These are phyloP conservation scores for Wolfiporia cocos DNA, from an alignment of 1,284 basidiomycete genomes.

Conservation along the genomic window DNA sequence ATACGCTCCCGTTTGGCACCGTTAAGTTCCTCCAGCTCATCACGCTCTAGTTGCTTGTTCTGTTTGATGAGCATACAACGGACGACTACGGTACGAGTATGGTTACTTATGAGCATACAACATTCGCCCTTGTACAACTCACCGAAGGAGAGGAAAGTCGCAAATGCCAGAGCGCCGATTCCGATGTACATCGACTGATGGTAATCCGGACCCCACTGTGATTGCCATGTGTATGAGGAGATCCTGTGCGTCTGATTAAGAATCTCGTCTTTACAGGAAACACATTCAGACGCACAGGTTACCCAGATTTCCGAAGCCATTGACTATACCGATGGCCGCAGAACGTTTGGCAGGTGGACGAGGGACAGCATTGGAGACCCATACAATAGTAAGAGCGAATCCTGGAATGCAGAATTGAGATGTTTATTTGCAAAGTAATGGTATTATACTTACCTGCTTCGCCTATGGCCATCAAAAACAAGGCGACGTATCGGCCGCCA, in stretches of 20 bases:
- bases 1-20: slow-evolving; percentile 28
- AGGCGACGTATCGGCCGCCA: slow-evolving; percentile 52
- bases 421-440: not conserved
- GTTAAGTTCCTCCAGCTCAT: slow-evolving; percentile 27
- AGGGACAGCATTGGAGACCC: slow-evolving; percentile 58
- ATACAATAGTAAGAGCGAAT: slow-evolving; percentile 52
- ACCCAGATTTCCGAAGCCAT: slow-evolving; percentile 35
- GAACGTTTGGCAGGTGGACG: slow-evolving; percentile 57
- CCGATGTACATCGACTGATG: slow-evolving; percentile 32
- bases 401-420: too few relatives aligned
- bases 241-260: slow-evolving; percentile 17
- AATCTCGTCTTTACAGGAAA: not conserved
- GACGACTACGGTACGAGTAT: not conserved
- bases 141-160: slow-evolving; percentile 24
- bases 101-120: too few relatives aligned
- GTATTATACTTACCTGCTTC: slow-evolving; percentile 37
- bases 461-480: slow-evolving; percentile 60
- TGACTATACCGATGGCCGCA: slow-evolving; percentile 38
- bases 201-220: slow-evolving; percentile 31
- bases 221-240: slow-evolving; percentile 32
- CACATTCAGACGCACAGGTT: slow-evolving; percentile 26
- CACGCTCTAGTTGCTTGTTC: slow-evolving; percentile 30
- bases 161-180: slow-evolving; percentile 22
- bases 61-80: slow-evolving; percentile 28
- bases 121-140: too few relatives aligned